phyloP scores from a whole-genome alignment of 1,284 basidiomycete genomes.

The Ustilago shanxiensis region DNA sequence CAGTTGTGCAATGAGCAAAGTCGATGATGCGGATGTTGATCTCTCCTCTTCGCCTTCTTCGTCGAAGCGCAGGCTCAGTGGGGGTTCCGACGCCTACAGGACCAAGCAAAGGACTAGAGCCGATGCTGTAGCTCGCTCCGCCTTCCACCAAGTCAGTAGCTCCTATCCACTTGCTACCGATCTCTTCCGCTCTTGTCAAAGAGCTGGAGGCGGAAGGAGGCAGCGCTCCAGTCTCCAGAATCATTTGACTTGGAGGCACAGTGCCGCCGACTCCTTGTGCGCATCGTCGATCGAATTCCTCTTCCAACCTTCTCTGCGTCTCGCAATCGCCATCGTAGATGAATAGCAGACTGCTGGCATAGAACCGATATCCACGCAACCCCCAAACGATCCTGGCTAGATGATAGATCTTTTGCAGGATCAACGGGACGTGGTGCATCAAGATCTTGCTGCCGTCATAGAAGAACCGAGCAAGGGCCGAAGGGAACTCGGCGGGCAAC shows the following conservation, averaged over 20 bases:
- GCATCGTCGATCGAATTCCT: conserved; percentile 58
- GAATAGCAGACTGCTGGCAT: conserved; percentile 94
- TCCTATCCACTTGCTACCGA: background rate
- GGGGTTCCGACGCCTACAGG: conserved; percentile 20
- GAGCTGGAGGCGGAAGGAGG: conserved; percentile 9
- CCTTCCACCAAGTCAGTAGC: conserved; percentile 33
- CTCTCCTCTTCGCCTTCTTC: conserved; percentile 78
- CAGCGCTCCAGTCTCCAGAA: conserved; percentile 6
- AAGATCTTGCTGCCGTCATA: conserved; percentile 85
- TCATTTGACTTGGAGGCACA: conserved; percentile 37
- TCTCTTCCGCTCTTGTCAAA: conserved; percentile 13
- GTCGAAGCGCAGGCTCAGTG: conserved; percentile 17
- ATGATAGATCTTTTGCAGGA: conserved; percentile 92
- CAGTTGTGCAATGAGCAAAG: conserved; percentile 98
- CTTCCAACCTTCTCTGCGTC: conserved; percentile 77
- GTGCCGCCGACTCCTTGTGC: conserved; percentile 42
- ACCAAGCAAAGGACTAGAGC: conserved; percentile 44
- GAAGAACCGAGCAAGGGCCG: conserved; percentile 85
- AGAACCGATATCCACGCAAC: conserved; percentile 93
- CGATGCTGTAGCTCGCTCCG: conserved; percentile 46
- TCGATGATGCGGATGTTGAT: conserved; percentile 96
- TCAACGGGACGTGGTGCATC: conserved; percentile 89
- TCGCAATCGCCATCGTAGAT: conserved; percentile 97
- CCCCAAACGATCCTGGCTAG: conserved; percentile 89
- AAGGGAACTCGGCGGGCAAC: conserved; percentile 84